phyloP scores from a whole-genome alignment of 2,329 filamentous ascomycete species.

The Ophiostoma pallidulum region DNA sequence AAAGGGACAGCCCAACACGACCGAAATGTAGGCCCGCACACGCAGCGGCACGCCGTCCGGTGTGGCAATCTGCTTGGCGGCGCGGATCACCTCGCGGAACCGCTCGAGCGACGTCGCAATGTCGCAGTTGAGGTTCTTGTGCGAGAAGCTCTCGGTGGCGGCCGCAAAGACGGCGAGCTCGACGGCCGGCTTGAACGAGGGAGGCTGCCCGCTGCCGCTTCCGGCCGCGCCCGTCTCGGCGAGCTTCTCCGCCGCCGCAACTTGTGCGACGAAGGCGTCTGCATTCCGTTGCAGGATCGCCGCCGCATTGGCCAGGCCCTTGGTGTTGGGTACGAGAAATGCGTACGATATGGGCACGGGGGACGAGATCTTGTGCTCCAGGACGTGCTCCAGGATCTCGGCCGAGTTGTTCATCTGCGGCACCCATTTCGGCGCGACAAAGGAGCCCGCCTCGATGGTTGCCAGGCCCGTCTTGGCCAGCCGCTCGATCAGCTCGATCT shows the following conservation, averaged over 20 bases:
- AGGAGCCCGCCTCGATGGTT: slow-evolving; percentile 72
- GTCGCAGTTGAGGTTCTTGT: slow-evolving; percentile 73
- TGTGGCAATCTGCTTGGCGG: slow-evolving; percentile 50
- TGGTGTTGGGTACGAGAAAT: slow-evolving; percentile 70
- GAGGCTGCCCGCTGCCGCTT: not conserved
- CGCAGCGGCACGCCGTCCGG: slow-evolving; percentile 38
- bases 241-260: slow-evolving; percentile 25
- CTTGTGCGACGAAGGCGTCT: slow-evolving; percentile 40
- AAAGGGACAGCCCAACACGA: slow-evolving; percentile 73
- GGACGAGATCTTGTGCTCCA: slow-evolving; percentile 47
- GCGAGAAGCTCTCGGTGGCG: slow-evolving; percentile 71
- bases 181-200: slow-evolving; percentile 29
- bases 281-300: slow-evolving; percentile 43
- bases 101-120: slow-evolving; percentile 63
- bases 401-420: slow-evolving; percentile 80
- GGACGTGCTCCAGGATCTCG: slow-evolving; percentile 61
- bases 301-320: slow-evolving; percentile 57
- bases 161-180: slow-evolving; percentile 52
- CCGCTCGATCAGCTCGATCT: slow-evolving; percentile 64
- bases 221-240: slow-evolving; percentile 11
- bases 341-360: slow-evolving; percentile 58
- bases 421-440: slow-evolving; percentile 77
- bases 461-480: slow-evolving; percentile 59
- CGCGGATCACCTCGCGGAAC: slow-evolving; percentile 61
- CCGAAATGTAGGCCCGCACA: slow-evolving; percentile 71